Evolutionary conservation across 768 basidiomycete species (phyloP).

Genomic region (Lentinula sp.): DNA sequence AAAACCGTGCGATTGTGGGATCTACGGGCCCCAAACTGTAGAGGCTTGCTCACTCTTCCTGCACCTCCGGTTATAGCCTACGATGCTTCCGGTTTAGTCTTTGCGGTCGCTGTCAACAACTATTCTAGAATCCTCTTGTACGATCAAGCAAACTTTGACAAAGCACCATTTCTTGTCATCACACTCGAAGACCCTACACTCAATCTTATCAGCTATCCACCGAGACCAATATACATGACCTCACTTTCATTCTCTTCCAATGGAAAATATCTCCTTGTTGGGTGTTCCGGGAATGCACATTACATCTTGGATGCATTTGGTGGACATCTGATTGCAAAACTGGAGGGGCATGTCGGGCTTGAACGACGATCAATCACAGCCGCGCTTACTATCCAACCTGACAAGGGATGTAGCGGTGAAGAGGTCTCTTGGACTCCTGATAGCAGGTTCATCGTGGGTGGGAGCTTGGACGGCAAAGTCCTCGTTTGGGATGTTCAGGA

Average conservation of each 20-base stretch:
- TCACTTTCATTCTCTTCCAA: slow-evolving; percentile 87
- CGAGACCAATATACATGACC: slow-evolving; percentile 86
- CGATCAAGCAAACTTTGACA: slow-evolving; percentile 83
- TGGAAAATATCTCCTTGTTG: slow-evolving; percentile 85
- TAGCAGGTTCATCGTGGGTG: slow-evolving; percentile 83
- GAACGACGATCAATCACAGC: slow-evolving; percentile 57
- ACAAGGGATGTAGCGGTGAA: slow-evolving; percentile 82
- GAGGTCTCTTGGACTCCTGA: slow-evolving; percentile 95
- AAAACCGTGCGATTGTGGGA: slow-evolving; percentile 97
- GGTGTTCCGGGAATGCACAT: slow-evolving; percentile 89
- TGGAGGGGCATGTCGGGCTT: slow-evolving; percentile 80
- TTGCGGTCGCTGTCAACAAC: slow-evolving; percentile 81
- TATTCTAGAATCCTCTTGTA: slow-evolving; percentile 82
- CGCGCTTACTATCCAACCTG: slow-evolving; percentile 55
- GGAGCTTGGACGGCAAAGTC: slow-evolving; percentile 82
- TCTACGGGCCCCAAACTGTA: slow-evolving; percentile 69
- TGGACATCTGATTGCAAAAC: slow-evolving; percentile 74
- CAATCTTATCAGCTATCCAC: slow-evolving; percentile 72
- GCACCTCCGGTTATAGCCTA: slow-evolving; percentile 77
- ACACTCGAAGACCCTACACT: slow-evolving; percentile 79
- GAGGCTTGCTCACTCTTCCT: slow-evolving; percentile 73
- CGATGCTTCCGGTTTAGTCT: slow-evolving; percentile 76
- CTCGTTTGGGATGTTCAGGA: slow-evolving; percentile 80
- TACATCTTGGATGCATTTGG: slow-evolving; percentile 92
- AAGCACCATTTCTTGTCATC: slow-evolving; percentile 84